Conservation (phyloP, 2,329 filamentous ascomycete genomes). For the Xylariaceae sp. region DNA sequence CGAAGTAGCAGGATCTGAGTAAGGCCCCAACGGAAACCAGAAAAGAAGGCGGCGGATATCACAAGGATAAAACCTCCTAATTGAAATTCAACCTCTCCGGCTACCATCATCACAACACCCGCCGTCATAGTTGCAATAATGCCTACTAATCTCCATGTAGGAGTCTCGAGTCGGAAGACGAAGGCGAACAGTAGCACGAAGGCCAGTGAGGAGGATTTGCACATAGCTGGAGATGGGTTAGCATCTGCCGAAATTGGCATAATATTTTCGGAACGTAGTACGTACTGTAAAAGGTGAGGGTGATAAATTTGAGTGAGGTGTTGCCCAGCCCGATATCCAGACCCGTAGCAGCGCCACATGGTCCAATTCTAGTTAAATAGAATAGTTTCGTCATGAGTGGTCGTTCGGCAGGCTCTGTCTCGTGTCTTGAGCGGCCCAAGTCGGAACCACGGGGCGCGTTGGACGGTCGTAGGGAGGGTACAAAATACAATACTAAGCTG, state of each 20-base stretch:
- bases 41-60: conserved; percentile 91
- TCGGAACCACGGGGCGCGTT: conserved; percentile 42
- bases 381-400: conserved; percentile 83
- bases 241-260: not conserved
- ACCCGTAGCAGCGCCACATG: conserved; percentile 87
- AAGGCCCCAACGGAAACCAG: conserved; percentile 96
- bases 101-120: conserved; percentile 97
- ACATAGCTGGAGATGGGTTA: conserved; percentile 64
- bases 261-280: too few relatives aligned
- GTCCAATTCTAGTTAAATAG: conserved; percentile 86
- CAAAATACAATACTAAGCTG: conserved; percentile 70
- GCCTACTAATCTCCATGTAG: conserved; percentile 76
- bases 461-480: conserved; percentile 76
- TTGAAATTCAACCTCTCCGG: conserved; percentile 87
- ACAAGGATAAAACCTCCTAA: conserved; percentile 83
- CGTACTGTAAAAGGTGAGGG: conserved; percentile 89
- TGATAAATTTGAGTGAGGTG: conserved; percentile 92
- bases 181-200: conserved; percentile 97
- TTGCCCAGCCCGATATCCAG: conserved; percentile 96
- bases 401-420: conserved; percentile 45
- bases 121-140: conserved; percentile 91
- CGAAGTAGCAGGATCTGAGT: conserved; percentile 93
- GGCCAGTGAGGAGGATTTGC: conserved; percentile 92
- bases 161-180: conserved; percentile 82
- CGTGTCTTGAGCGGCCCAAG: conserved; percentile 45